A percentile compares a stretch with the other conserved stretches of the same genome.
Evolutionary conservation across 2,329 filamentous ascomycete genomes (phyloP).

Genomic region (Myotisia sp.): DNA sequence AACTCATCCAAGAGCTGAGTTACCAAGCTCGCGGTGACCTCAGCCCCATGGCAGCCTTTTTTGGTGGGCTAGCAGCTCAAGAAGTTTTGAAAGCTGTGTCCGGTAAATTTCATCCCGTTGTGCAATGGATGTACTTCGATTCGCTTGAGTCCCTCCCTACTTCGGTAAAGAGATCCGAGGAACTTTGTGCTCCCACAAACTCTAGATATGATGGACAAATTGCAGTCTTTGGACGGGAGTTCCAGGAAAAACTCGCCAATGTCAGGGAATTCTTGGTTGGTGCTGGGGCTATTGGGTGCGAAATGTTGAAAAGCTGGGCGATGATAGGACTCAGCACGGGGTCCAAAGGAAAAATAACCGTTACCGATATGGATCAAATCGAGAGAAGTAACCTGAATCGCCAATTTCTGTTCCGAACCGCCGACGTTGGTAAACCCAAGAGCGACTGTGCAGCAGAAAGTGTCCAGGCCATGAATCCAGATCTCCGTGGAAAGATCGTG

Average conservation of each 20-base stretch:
- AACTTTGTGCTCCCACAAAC: slow-evolving; percentile 71
- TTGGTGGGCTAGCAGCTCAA: slow-evolving; percentile 83
- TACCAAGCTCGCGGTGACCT: slow-evolving; percentile 89
- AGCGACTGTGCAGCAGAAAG: slow-evolving; percentile 82
- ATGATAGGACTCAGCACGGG: slow-evolving; percentile 93
- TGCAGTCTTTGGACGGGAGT: slow-evolving; percentile 85
- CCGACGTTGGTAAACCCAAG: slow-evolving; percentile 92
- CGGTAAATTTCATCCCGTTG: slow-evolving; percentile 91
- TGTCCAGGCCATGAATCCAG: slow-evolving; percentile 92
- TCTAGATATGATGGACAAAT: slow-evolving; percentile 94
- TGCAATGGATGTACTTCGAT: slow-evolving; percentile 95
- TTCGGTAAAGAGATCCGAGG: slow-evolving; percentile 60
- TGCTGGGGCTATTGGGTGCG: slow-evolving; percentile 91
- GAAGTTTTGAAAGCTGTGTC: slow-evolving; percentile 95
- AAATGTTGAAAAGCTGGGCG: slow-evolving; percentile 99
- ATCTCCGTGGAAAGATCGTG: slow-evolving; percentile 71
- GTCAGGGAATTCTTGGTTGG: slow-evolving; percentile 88
- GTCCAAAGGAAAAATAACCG: slow-evolving; percentile 71
- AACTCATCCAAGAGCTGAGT: slow-evolving; percentile 80
- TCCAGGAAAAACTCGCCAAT: slow-evolving; percentile 84
- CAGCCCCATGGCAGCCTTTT: slow-evolving; percentile 84
- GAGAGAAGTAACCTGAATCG: slow-evolving; percentile 98
- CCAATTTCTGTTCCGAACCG: slow-evolving; percentile 86
- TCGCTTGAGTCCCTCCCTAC: slow-evolving; percentile 87
- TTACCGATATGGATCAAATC: slow-evolving; percentile 97